These are phyloP conservation scores for Rhizopus arrhizus DNA, from an alignment of 371 early-diverging fungal genomes.

Conservation along the genomic window DNA sequence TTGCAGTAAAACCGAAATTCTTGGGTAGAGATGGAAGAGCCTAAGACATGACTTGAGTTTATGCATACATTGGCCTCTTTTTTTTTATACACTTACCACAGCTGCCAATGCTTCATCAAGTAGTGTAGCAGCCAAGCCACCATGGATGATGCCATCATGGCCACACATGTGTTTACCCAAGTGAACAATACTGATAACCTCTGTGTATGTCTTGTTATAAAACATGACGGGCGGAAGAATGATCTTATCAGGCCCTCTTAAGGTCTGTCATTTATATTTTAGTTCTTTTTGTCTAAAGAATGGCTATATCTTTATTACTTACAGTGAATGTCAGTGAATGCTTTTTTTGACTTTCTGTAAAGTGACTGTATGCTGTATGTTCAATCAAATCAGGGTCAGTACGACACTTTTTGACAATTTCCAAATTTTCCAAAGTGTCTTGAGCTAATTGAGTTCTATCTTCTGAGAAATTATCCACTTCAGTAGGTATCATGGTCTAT, in stretches of 20 bases:
- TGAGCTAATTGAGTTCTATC: constrained; percentile 65
- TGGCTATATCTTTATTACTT: constrained; percentile 5
- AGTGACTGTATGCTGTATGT: constrained; percentile 35
- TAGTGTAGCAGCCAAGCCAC: constrained; percentile 74
- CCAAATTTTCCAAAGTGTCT: constrained; percentile 30
- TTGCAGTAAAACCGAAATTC: constrained; percentile 76
- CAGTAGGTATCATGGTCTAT: too few relatives aligned
- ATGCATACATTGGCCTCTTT: not conserved
- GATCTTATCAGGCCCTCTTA: constrained; percentile 46
- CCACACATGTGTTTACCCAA: constrained; percentile 61
- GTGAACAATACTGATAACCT: constrained; percentile 38
- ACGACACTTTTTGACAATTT: constrained; percentile 33
- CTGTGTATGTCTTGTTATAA: constrained; percentile 42
- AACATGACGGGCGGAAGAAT: constrained; percentile 42
- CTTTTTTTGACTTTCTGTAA: constrained; percentile 27
- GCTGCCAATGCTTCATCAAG: constrained; percentile 67
- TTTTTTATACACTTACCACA: constrained; percentile 48
- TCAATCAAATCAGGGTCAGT: constrained; percentile 31
- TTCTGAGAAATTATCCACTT: not conserved
- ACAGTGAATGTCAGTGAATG: constrained; percentile 42
- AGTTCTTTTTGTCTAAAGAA: too few relatives aligned
- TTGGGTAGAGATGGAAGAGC: constrained; percentile 62
- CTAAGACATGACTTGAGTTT: constrained; percentile 22
- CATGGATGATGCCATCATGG: constrained; percentile 78
- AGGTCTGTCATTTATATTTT: constrained; percentile 20